Evolutionary conservation across 2,329 filamentous ascomycete genomes (phyloP), one percentile per base, ranked within the genome.

Genomic region (Niveomyces coronatus): DNA sequence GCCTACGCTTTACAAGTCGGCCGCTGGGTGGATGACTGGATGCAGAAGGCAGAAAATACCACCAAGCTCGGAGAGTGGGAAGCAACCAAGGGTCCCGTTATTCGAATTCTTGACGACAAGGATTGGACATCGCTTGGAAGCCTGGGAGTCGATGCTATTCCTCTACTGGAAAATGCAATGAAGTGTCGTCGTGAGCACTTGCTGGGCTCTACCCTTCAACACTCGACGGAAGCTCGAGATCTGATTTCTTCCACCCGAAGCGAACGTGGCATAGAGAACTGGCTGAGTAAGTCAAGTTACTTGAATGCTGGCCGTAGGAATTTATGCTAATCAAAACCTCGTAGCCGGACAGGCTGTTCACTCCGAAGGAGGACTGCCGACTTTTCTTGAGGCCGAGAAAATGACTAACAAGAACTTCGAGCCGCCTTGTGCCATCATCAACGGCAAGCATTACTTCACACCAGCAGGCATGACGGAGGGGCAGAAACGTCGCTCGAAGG

Each of bases 1-100:
- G 44, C 47, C 16, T 37, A 44, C 30, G 50, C 54, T 13, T 23
- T 52, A 18, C 42, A 60, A 17, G 48, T 59, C 22, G 55, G 59
- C 15, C 44, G 50, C 11, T 67, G 61, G 58, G 53, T 51, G 10
- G 57, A 64, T 32, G 40, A 48, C 5, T 67, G 64, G 64, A 35
- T 60, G 15, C 42, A 44, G 9, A 33, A 43, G 1, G 35, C 42
- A 7, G 44, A 45, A 3, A 63, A 66, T 39, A 41, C 47, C 17
- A 31, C 44, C 4, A 61, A 53, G 33, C 52, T 66, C 16, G 40
- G 39, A 19, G 34, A 43, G 3, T 63, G 60, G 56, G 41, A 54
- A 4, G 40, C 43, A 8, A 37, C 41, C 5, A 38, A 49, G 5
- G 50, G 51, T 1, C 43, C 56, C 4, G 36, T 62, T 4, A 31